Evolutionary conservation across 1,139 yeast genomes (phyloP).

Genomic region (Kodamaea sp.): DNA sequence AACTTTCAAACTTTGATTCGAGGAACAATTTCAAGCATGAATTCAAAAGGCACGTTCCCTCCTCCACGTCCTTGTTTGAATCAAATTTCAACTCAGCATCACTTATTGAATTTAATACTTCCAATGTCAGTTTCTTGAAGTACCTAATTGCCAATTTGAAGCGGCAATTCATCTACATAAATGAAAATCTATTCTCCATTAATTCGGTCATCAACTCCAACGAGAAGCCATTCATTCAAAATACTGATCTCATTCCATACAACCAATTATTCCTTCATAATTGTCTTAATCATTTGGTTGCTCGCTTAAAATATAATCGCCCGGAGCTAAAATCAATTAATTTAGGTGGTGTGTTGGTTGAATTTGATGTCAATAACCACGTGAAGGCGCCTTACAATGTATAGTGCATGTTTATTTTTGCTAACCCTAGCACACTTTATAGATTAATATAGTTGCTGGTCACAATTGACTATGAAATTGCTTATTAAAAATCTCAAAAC

Average conservation of each 20-base stretch:
- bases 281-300: conserved; percentile 6
- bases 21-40: conserved; percentile 20
- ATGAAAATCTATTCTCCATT: conserved; percentile 24
- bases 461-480: too few relatives aligned
- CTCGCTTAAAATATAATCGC: conserved; percentile 5
- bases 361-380: conserved; percentile 1
- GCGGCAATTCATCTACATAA: conserved; percentile 20
- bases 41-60: conserved; percentile 12
- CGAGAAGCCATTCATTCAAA: conserved; percentile 18
- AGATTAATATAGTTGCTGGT: too few relatives aligned
- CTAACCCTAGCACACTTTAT: too few relatives aligned
- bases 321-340: conserved; percentile 5
- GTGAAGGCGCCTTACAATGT: conserved; percentile 3
- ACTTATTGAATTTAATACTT: conserved; percentile 12
- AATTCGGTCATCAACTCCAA: conserved; percentile 22
- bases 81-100: conserved; percentile 5
- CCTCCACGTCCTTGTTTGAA: conserved; percentile 2
- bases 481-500: too few relatives aligned
- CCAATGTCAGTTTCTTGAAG: conserved; percentile 21
- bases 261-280: conserved; percentile 10
- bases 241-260: conserved; percentile 7
- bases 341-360: conserved; percentile 11
- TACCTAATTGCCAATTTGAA: conserved; percentile 22
- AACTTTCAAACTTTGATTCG: conserved; percentile 19
- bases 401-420: neutral